Evolutionary conservation across 768 basidiomycete species (phyloP), one percentile per base, ranked within the genome.

Genomic region (Podaxis rugospora): DNA sequence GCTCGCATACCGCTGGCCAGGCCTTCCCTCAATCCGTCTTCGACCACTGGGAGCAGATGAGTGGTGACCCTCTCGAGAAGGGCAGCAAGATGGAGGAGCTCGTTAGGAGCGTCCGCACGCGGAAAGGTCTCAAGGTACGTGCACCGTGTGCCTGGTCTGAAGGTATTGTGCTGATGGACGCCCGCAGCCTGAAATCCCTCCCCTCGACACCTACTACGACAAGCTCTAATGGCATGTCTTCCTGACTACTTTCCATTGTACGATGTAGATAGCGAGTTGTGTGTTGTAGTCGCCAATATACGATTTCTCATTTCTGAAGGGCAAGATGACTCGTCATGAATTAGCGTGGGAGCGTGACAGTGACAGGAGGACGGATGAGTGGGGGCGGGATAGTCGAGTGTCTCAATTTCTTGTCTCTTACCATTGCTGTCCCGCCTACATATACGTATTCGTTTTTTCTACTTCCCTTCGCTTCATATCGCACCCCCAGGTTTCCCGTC

Each of bases 11-110:
- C 44, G 86, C 84, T 71, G 97, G 97, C 55, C 96, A 99, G 80
- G 97, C 97, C 65, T 98, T 98, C 93, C 95, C 97, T 53, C 97
- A 98, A 77, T 73, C 79, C 70, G 95, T 95, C 71, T 90, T 96
- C 70, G 95, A 95, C 71, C 93, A 95, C 75, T 94, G 92, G 91
- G 89, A 93, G 70, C 63, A 87, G 64, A 92, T 94, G 90, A 78
- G 74, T 66, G 92, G 92, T 71, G 82, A 86, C 65, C 92, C 85
- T 66, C 83, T 90, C 66, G 95, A 98, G 52, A 92, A 93, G 80
- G 95, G 93, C 68, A 85, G 84, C 80, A 95, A 95, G 83, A 77
- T 95, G 66, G 93, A 95, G 78, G 86, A 89, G 51, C 76, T 98
- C 61, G 93, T 93, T 50, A 85, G 73, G 64, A 75, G 75, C 68